Evolutionary conservation across 2,329 filamentous ascomycete species (phyloP).

Genomic region (Fusarium veterinarium): DNA sequence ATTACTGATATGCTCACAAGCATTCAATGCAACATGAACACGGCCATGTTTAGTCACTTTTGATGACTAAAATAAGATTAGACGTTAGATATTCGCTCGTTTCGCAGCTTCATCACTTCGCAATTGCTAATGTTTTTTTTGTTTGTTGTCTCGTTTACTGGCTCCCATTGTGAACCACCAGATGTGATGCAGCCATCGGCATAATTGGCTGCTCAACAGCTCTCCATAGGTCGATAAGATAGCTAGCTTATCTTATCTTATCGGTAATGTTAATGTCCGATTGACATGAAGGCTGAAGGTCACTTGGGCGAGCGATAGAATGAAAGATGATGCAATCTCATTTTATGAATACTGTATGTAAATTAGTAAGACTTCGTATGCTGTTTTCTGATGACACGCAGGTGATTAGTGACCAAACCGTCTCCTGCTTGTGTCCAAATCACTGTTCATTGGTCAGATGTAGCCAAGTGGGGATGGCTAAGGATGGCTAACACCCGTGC

Average conservation of each 20-base stretch:
- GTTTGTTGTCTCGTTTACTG: too few relatives aligned
- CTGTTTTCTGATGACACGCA: not conserved
- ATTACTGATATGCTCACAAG: not conserved
- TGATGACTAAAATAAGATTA: not conserved
- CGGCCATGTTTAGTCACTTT: not conserved
- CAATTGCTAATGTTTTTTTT: not conserved
- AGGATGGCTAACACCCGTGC: too few relatives aligned
- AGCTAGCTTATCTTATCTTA: too few relatives aligned
- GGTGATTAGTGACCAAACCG: not conserved
- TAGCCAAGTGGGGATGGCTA: not conserved
- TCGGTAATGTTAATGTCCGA: too few relatives aligned
- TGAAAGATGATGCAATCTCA: not conserved
- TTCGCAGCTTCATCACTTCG: too few relatives aligned
- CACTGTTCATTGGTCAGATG: not conserved
- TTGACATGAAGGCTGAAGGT: too few relatives aligned
- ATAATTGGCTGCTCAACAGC: too few relatives aligned
- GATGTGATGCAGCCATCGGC: too few relatives aligned
- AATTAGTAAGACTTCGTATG: fast-evolving
- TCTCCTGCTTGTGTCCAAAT: fast-evolving
- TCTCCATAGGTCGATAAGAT: too few relatives aligned
- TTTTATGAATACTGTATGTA: not conserved
- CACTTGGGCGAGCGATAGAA: too few relatives aligned
- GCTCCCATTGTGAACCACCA: too few relatives aligned
- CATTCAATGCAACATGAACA: not conserved
- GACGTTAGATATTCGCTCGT: too few relatives aligned